Percentiles rank a stretch among this genome's conserved stretches.
Conservation (phyloP, 1,139 yeast genomes). For the Saccharomyces uvarum region DNA sequence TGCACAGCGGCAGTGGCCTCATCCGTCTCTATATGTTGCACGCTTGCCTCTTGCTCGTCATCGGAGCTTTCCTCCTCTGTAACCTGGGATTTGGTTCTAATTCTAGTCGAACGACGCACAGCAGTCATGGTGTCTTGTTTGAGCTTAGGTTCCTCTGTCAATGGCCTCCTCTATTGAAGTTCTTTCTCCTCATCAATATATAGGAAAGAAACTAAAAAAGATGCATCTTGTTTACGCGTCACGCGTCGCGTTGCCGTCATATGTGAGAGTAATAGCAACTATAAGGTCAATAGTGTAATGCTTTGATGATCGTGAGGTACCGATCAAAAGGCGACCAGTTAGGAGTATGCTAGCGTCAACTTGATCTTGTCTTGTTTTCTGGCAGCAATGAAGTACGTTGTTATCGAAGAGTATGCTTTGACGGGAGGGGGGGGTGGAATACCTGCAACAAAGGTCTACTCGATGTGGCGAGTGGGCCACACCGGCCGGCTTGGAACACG, state of each 20-base stretch:
- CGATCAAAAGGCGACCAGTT: not conserved
- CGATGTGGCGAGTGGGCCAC: no score
- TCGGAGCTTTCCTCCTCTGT: conserved; percentile 1
- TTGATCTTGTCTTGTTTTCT: not conserved
- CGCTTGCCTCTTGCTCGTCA: not conserved
- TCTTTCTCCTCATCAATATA: not conserved
- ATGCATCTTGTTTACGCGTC: not conserved
- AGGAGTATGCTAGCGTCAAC: not conserved
- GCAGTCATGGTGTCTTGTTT: conserved; percentile 1
- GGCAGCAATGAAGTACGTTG: no score
- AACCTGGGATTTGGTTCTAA: conserved; percentile 1
- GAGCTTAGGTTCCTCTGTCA: not conserved
- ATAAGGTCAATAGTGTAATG: not conserved
- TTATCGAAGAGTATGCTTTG: no score
- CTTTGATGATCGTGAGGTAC: not conserved
- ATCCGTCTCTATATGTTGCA: conserved; percentile 3
- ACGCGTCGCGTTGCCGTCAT: not conserved
- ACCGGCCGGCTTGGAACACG: no score
- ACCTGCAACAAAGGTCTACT: no score
- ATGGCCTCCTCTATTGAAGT: not conserved
- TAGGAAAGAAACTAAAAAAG: not conserved
- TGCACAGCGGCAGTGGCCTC: not conserved
- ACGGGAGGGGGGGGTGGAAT: no score
- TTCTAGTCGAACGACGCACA: conserved; percentile 5
- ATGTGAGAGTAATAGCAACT: not conserved